Percentiles rank a stretch among this genome's conserved stretches.
Evolutionary conservation across 768 basidiomycete species (phyloP).

Genomic region (Leccinum subgranulosum): DNA sequence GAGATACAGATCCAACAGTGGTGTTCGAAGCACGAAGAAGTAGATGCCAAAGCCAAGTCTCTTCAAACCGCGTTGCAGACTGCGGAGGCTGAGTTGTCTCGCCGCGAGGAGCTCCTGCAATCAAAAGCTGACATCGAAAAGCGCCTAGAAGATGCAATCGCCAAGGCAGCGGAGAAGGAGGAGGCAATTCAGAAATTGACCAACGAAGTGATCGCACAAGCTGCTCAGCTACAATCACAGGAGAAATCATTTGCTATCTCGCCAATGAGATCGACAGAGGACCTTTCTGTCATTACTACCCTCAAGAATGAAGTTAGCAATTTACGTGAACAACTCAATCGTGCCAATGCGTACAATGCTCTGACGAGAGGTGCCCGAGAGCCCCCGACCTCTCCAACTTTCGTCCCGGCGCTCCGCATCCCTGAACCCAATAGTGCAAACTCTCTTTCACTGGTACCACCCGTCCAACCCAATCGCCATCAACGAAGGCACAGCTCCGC

Average conservation of each 20-base stretch:
- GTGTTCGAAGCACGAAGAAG: conserved; percentile 85
- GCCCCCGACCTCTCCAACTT: conserved; percentile 80
- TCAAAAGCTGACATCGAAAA: conserved; percentile 79
- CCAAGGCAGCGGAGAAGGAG: conserved; percentile 80
- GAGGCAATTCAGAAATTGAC: conserved; percentile 77
- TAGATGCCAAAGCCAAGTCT: conserved; percentile 68
- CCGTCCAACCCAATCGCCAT: conserved; percentile 48
- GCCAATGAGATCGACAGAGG: conserved; percentile 71
- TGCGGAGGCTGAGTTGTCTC: conserved; percentile 67
- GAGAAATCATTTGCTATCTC: conserved; percentile 66
- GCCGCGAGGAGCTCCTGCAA: conserved; percentile 69
- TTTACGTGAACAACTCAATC: conserved; percentile 92
- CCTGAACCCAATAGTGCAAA: conserved; percentile 43
- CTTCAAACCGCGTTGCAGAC: conserved; percentile 66
- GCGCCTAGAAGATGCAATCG: conserved; percentile 72
- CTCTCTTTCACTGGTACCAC: conserved; percentile 39
- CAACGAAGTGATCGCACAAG: conserved; percentile 70
- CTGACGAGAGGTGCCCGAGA: conserved; percentile 76
- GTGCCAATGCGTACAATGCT: conserved; percentile 88
- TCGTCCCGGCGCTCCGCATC: conserved; percentile 72
- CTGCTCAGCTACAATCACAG: conserved; percentile 71
- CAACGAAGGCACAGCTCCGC: conserved; percentile 87
- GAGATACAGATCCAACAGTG: conserved; percentile 86
- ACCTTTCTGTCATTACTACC: conserved; percentile 80
- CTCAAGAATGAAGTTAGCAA: conserved; percentile 91